phyloP scores from a whole-genome alignment of 176 grass and related monocot genomes.

The Avena eriantha region DNA sequence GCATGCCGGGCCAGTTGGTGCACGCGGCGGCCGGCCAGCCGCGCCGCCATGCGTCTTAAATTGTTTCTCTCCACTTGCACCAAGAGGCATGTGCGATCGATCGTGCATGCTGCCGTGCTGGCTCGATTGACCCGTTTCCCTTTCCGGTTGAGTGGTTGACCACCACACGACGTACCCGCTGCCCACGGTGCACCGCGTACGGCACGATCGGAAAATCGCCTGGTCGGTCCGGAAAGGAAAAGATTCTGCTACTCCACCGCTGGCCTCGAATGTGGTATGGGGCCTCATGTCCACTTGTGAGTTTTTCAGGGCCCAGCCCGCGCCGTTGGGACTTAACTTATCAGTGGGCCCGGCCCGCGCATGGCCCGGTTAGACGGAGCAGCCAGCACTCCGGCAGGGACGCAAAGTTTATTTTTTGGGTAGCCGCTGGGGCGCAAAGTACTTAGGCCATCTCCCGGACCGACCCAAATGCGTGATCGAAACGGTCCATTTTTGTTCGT shows the following conservation, averaged over 20 bases:
- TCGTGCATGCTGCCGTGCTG: neutral
- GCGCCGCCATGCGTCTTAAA: conserved; percentile 13
- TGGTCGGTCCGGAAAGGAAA: neutral
- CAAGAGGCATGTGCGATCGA: neutral
- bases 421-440: no score
- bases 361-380: neutral
- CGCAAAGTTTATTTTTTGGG: no score
- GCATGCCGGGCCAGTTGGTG: conserved; percentile 26
- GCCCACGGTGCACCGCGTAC: neutral
- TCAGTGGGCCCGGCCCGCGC: neutral
- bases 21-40: conserved; percentile 32
- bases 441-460: no score
- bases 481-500: no score
- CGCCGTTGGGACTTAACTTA: neutral
- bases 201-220: neutral
- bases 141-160: neutral
- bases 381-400: neutral
- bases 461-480: no score
- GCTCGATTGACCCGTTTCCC: neutral
- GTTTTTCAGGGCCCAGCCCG: neutral
- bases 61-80: neutral
- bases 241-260: conserved; percentile 14
- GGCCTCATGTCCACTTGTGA: neutral
- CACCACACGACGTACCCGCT: neutral
- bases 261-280: neutral